Conservation (phyloP, 129 eudicot species). For the Escallonia rubra region DNA sequence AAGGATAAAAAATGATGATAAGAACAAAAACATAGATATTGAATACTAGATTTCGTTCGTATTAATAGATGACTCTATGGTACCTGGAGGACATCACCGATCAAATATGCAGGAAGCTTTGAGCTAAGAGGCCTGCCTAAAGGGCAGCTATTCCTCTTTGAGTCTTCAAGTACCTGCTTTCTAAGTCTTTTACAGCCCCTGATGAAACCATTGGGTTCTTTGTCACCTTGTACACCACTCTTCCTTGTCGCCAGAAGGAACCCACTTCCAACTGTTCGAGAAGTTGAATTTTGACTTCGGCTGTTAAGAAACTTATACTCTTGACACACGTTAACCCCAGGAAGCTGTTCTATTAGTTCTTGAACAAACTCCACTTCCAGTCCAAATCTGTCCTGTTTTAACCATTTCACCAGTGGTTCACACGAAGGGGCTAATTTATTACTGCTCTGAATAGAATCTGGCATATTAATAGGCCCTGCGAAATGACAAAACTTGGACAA, state of each 20-base stretch:
- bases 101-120: slow-evolving; percentile 62
- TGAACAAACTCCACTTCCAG: slow-evolving; percentile 79
- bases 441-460: slow-evolving; percentile 28
- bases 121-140: slow-evolving; percentile 57
- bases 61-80: not conserved
- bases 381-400: slow-evolving; percentile 72
- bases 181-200: slow-evolving; percentile 29
- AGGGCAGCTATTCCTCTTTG: slow-evolving; percentile 27
- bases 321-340: slow-evolving; percentile 50
- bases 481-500: slow-evolving; percentile 59
- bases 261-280: slow-evolving; percentile 68
- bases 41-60: not conserved
- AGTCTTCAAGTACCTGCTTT: slow-evolving; percentile 15
- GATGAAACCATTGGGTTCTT: slow-evolving; percentile 26
- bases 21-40: slow-evolving; percentile 6
- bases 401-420: slow-evolving; percentile 55
- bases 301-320: slow-evolving; percentile 43
- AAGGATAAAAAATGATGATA: slow-evolving; percentile 10
- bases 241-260: slow-evolving; percentile 53
- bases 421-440: slow-evolving; percentile 38
- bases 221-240: slow-evolving; percentile 26
- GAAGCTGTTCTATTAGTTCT: slow-evolving; percentile 86
- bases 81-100: slow-evolving; percentile 96
- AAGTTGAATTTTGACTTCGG: slow-evolving; percentile 33
- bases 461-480: slow-evolving; percentile 43